Evolutionary conservation across 768 basidiomycete species (phyloP), one percentile per base, ranked within the genome.

Genomic region (Termitomyces sp.): DNA sequence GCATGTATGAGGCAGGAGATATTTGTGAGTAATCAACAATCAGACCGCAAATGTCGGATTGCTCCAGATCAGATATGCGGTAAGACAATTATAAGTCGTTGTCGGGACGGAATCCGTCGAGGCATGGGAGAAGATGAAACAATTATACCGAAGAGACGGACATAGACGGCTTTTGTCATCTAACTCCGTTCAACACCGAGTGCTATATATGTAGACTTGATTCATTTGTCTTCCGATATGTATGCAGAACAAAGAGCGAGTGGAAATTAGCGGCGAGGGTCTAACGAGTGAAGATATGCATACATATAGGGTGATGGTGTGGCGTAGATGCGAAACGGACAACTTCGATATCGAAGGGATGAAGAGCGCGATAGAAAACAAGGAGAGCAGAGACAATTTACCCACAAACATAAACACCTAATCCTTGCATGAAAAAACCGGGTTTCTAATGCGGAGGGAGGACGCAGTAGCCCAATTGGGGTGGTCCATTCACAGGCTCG

Each of bases 401-500:
- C 18, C 50, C 18, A 53, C 38, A 36, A n/a, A 53, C 26, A 41
- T 28, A 30, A n/a, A 40, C 7, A 51, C 23, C 20, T 14, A 51
- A 38, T 52, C 33, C 20, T 52, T 52, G 12, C 28, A 53, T 2
- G 18, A 53, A 28, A 2, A 18, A 18, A 40, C 1, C 26, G 16
- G 13, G 18, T 13, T 16, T 53, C 51, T 54, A 54, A 14, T 43
- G 61, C 26, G 63, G 65, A 33, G 65, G 65, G 10, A 60, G 65
- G 10, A 60, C 58, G 47, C 65, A 66, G 40, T 47, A 56, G 18
- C 65, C 58, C 33, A 62, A 46, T 30, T 59, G 60, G 13, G 65
- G 65, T 5, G 61, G 51, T 3, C 58, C 64, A 7, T 47, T n/a
- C 5, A 38, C 28, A 12, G 65, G 65, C 35, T 63, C 63, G 26